Evolutionary conservation across 1,284 basidiomycete genomes (phyloP).

Genomic region (Porodaedalea pini): DNA sequence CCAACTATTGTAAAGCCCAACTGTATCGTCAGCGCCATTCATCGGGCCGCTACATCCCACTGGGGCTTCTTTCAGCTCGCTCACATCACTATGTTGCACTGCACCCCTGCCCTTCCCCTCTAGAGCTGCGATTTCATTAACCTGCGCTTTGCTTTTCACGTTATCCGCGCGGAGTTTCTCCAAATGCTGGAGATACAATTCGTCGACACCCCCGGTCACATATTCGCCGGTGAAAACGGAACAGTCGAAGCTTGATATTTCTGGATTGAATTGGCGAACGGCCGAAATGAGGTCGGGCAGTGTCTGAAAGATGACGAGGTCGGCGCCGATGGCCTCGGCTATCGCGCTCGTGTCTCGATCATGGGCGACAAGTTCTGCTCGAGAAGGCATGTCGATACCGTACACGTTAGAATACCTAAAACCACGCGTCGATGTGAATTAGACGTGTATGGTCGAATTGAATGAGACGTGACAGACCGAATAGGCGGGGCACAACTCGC

Average conservation of each 20-base stretch:
- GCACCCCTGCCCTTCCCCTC: conserved; percentile 40
- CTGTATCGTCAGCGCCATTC: conserved; percentile 67
- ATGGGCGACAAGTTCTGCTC: conserved; percentile 90
- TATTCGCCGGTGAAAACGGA: conserved; percentile 98
- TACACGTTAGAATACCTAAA: conserved; percentile 90
- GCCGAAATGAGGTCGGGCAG: conserved; percentile 85
- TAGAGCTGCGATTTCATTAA: conserved; percentile 32
- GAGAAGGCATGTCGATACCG: conserved; percentile 99
- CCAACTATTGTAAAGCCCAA: conserved; percentile 75
- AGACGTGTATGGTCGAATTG: conserved; percentile 2
- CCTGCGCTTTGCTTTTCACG: conserved; percentile 49
- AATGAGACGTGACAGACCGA: conserved; percentile 44
- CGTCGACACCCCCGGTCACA: conserved; percentile 93
- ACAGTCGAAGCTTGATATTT: conserved; percentile 85
- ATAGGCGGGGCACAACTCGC: conserved; percentile 98
- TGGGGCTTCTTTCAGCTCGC: conserved; percentile 31
- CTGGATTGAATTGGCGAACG: conserved; percentile 85
- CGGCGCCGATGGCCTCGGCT: conserved; percentile 86
- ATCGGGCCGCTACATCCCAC: conserved; percentile 37
- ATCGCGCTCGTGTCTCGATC: conserved; percentile 75
- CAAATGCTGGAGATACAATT: conserved; percentile 75
- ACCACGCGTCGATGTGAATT: conserved; percentile 3
- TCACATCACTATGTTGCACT: conserved; percentile 20
- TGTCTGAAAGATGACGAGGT: conserved; percentile 97
- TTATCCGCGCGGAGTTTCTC: conserved; percentile 85